These are phyloP conservation scores for Fusarium domesticum DNA, from an alignment of 2,329 filamentous ascomycete species.

Conservation along the genomic window DNA sequence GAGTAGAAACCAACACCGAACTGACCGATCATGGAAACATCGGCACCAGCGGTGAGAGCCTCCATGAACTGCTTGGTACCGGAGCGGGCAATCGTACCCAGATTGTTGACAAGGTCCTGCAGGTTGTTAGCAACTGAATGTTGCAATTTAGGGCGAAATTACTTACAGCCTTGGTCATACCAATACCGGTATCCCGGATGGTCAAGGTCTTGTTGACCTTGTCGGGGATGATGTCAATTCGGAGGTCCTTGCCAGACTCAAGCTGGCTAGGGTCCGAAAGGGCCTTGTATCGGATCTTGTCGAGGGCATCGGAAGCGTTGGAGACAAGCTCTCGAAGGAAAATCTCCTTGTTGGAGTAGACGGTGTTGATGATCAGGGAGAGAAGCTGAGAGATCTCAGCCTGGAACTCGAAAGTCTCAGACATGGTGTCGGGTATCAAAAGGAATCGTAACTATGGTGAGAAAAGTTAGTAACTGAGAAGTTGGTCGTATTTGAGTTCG, in stretches of 20 bases:
- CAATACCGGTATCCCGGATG: conserved; percentile 97
- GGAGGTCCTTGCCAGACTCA: conserved; percentile 94
- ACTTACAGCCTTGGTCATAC: conserved; percentile 99
- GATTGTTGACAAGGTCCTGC: conserved; percentile 98
- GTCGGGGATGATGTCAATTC: conserved; percentile 98
- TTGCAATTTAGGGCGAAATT: background rate
- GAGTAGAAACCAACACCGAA: conserved; percentile 99
- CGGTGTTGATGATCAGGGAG: conserved; percentile 99
- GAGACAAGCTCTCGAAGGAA: conserved; percentile 98
- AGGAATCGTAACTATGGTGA: conserved; percentile 29
- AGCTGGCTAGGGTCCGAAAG: conserved; percentile 97
- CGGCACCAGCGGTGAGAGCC: conserved; percentile 94
- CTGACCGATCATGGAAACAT: conserved; percentile 99
- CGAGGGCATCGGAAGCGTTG: conserved; percentile 97
- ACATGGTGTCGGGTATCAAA: conserved; percentile 63
- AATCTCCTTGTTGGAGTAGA: conserved; percentile 99
- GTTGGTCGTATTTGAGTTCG: conserved; percentile 5
- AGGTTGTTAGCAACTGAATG: conserved; percentile 5
- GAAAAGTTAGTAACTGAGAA: conserved; percentile 16
- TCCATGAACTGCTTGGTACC: conserved; percentile 99
- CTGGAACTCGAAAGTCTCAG: conserved; percentile 99
- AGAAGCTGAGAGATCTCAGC: conserved; percentile 99
- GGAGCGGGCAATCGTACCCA: conserved; percentile 98
- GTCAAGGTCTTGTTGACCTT: conserved; percentile 97
- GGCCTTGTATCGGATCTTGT: conserved; percentile 99